These are phyloP conservation scores for Daldinia decipiens DNA, from an alignment of 495 filamentous ascomycete genomes.

Conservation along the genomic window DNA sequence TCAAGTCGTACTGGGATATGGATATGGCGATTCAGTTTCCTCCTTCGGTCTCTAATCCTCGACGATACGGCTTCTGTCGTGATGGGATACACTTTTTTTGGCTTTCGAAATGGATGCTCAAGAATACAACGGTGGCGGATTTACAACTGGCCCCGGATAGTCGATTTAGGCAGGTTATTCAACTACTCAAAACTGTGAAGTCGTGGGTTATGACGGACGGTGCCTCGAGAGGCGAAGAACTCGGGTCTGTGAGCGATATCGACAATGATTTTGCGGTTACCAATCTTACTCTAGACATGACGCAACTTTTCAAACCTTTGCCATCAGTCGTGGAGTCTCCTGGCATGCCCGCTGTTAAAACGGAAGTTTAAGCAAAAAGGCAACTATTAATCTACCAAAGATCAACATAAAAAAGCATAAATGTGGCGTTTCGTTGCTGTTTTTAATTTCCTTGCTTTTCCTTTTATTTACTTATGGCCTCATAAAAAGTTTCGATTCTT, in stretches of 20 bases:
- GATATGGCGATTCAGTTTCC: slow-evolving; percentile 72
- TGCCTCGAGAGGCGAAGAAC: slow-evolving; percentile 61
- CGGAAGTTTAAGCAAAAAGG: slow-evolving; percentile 42
- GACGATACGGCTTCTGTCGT: slow-evolving; percentile 69
- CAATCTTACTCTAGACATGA: slow-evolving; percentile 73
- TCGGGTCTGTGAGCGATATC: slow-evolving; percentile 67
- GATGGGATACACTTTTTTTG: slow-evolving; percentile 75
- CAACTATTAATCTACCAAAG: slow-evolving; percentile 21
- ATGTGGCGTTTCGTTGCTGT: slow-evolving; percentile 39
- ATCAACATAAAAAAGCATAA: slow-evolving; percentile 39
- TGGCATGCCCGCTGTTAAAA: slow-evolving; percentile 47
- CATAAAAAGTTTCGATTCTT: slow-evolving; percentile 51
- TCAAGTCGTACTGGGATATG: slow-evolving; percentile 71
- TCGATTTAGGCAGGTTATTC: slow-evolving; percentile 67
- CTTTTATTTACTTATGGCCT: slow-evolving; percentile 13
- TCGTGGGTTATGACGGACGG: slow-evolving; percentile 63
- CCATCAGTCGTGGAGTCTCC: slow-evolving; percentile 47
- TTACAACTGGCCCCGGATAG: slow-evolving; percentile 62
- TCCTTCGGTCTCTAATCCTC: slow-evolving; percentile 53
- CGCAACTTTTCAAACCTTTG: slow-evolving; percentile 69
- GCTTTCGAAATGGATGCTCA: slow-evolving; percentile 65
- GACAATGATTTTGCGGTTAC: slow-evolving; percentile 67
- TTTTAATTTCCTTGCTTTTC: slow-evolving; percentile 14
- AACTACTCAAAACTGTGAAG: slow-evolving; percentile 66
- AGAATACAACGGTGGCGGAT: slow-evolving; percentile 57